Evolutionary conservation across 2,329 filamentous ascomycete species (phyloP), one percentile per base, ranked within the genome.

Genomic region (Botrytis fabae): DNA sequence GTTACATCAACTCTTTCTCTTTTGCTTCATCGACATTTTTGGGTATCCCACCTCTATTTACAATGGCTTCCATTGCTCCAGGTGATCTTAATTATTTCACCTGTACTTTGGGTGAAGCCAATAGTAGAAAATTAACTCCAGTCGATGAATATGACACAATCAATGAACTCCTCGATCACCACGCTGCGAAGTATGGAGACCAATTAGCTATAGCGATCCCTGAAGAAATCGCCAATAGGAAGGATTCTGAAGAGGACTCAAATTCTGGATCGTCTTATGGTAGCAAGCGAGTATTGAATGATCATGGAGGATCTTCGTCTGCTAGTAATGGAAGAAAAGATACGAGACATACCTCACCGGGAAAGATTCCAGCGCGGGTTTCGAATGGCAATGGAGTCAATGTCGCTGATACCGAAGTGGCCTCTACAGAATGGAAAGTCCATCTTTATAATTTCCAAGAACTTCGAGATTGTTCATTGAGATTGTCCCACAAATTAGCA

Each of bases 101-200:
- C 5, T 91, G 89, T 79, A 90, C 88, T 0, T 83, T 91, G 2
- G 89, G 87, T 1, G 84, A 90, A 78, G 16, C 82, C 81, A 1
- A 80, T 80, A 73, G 40, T 61, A 12, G 79, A 80, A 1, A 77
- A 70, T 46, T 76, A 77, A 74, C 84, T 82, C 74, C 82, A 88
- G 66, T 83, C 89, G 73, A 77, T 90, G 46, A 57, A 44, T 76
- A 84, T 90, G 40, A 80, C 4, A 87, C 84, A 0, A 83, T 90
- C 72, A 83, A 84, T 70, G 80, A 85, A 0, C 83, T 90, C 72
- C 79, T 90, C 28, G 83, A 85, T n/a, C 64, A 66, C 38, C 69
- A 71, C 12, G 60, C 69, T 32, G n/a, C 38, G n/a, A 9, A 57
- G 32, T 20, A 71, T 28, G 69, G 61, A 44, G 69, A 71, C 2